Base-by-base conservation (phyloP, 192 early-diverging fungal species). In the Entomortierella lignicola region DNA sequence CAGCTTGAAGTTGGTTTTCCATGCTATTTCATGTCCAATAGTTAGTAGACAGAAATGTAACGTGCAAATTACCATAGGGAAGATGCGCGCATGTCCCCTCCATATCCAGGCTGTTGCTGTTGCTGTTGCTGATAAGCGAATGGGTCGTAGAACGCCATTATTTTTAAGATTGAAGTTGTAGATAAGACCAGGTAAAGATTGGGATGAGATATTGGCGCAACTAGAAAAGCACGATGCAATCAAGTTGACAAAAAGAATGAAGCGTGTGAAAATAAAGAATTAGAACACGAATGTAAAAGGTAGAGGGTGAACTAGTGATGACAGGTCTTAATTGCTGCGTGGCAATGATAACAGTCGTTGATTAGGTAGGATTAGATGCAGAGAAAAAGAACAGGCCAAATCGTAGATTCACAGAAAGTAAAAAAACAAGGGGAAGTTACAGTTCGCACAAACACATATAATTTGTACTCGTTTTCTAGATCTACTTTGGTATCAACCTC, bases 71-170 rank as follows among this genome's bases (percentile, higher is more conserved):
- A 63, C 56, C 64, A 61, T n/a, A 65, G 52, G 30, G 47, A 58
- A 8, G 55, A 65, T 6, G 62, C 20, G n/a, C 53, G 32, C 60
- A 37, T 58, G 62, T 63, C 60, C n/a, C 47, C 42, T 31, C 62
- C 44, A 23, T 51, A 65, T n/a, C 62, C 55, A 61, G 47, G 48
- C 32, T 51, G 47, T 13, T 51, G 61, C 21, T 63, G 73, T 34
- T 75, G 73, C 13, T 63, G 73, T 32, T 77, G 73, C 41, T 77
- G 73, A 43, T 57, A 59, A 43, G 73, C 73, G 34, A 68, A 59
- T 8, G 47, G 66, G 66, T 77, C 73, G 55, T 64, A 77, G 66
- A 44, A 77, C 12, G 73, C 73, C 73, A 77, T 77, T 20, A 23
- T 63, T 17, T 43, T 34, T n/a, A 43, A 1, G 60, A 20, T 21